Conservation (phyloP, 192 early-diverging fungal species). For the Rhizophagus clarus region DNA sequence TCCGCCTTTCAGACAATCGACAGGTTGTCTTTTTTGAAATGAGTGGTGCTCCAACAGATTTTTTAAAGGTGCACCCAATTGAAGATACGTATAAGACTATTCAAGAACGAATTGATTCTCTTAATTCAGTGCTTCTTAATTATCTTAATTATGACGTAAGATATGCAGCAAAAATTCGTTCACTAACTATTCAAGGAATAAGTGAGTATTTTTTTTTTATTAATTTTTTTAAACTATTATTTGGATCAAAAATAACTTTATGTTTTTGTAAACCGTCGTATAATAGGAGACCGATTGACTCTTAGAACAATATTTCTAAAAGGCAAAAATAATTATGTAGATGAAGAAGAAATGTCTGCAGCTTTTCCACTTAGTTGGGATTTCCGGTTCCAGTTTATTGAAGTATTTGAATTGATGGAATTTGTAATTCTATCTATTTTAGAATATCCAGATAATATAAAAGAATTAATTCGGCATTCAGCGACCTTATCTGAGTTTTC, state of each 20-base stretch:
- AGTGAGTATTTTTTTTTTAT: not conserved
- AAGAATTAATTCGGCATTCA: not conserved
- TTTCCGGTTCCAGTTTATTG: conserved; percentile 13
- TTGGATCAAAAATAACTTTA: too few species aligned
- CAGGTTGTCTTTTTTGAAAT: not conserved
- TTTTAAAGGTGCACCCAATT: not conserved
- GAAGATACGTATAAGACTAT: conserved; percentile 10
- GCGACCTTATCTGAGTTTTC: not conserved
- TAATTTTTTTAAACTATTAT: too few species aligned
- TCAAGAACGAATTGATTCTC: conserved; percentile 8
- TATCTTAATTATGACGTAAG: conserved; percentile 21
- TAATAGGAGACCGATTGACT: not conserved
- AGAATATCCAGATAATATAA: conserved; percentile 17
- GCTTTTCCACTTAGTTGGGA: conserved; percentile 14
- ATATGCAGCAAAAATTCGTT: not conserved
- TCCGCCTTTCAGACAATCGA: not conserved
- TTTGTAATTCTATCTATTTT: not conserved
- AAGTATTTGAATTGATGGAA: conserved; percentile 18
- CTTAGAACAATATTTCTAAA: not conserved
- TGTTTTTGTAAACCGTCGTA: too few species aligned
- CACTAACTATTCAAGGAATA: too few species aligned
- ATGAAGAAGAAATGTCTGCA: not conserved
- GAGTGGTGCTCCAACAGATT: not conserved
- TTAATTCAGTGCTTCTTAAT: conserved; percentile 19
- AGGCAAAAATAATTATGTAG: not conserved